These are phyloP conservation scores for Talaromyces sp. DNA, from an alignment of 2,329 filamentous ascomycete genomes.

Conservation along the genomic window DNA sequence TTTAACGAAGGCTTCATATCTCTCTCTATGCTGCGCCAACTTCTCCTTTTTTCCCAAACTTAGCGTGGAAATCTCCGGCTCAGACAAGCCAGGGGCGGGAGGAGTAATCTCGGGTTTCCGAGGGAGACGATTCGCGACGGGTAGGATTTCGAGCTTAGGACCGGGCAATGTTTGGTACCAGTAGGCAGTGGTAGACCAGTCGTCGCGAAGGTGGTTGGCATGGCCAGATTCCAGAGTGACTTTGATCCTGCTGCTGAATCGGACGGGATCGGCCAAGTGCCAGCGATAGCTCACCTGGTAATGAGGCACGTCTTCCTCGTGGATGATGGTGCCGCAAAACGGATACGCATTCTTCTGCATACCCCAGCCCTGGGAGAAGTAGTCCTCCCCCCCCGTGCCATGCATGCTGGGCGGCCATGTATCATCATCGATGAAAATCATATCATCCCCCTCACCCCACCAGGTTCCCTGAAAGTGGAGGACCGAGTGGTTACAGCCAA, in stretches of 20 bases:
- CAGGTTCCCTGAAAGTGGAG: slow-evolving; percentile 33
- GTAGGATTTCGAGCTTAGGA: slow-evolving; percentile 29
- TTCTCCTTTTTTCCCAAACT: slow-evolving; percentile 1
- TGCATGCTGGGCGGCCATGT: slow-evolving; percentile 36
- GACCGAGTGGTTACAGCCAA: slow-evolving; percentile 36
- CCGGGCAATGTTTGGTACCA: slow-evolving; percentile 35
- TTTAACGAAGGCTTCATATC: slow-evolving; percentile 24
- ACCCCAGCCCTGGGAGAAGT: slow-evolving; percentile 36
- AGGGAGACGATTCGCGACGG: slow-evolving; percentile 22
- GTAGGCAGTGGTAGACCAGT: slow-evolving; percentile 34
- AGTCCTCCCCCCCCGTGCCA: slow-evolving; percentile 35
- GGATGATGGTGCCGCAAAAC: slow-evolving; percentile 34
- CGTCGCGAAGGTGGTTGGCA: slow-evolving; percentile 33
- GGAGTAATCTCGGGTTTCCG: slow-evolving; percentile 7
- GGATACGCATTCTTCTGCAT: slow-evolving; percentile 38
- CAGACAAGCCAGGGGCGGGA: not conserved
- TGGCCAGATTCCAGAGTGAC: slow-evolving; percentile 27
- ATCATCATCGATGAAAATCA: slow-evolving; percentile 38
- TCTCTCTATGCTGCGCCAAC: slow-evolving; percentile 19
- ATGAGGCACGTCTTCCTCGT: slow-evolving; percentile 33
- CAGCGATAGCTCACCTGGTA: slow-evolving; percentile 35
- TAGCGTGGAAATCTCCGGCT: not conserved
- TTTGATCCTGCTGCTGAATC: slow-evolving; percentile 26
- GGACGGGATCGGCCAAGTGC: slow-evolving; percentile 34
- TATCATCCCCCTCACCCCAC: slow-evolving; percentile 38